Evolutionary conservation across 169 alveolate species (phyloP).

Genomic region (Plasmodium vivax): DNA sequence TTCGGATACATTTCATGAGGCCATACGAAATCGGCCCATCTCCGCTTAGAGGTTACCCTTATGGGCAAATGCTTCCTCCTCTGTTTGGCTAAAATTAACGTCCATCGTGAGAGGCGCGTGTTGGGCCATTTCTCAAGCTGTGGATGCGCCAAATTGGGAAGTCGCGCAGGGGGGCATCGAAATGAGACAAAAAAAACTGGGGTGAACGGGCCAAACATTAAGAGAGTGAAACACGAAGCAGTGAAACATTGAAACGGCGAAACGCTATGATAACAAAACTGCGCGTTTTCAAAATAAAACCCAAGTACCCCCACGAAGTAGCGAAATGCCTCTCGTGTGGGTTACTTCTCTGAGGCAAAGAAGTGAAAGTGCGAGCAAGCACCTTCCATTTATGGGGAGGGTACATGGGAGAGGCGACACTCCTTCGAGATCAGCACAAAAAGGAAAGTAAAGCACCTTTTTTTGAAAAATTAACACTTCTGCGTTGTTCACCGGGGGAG

Average conservation of each 20-base stretch:
- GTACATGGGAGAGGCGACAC: background rate
- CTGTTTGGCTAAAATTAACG: background rate
- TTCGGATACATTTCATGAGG: background rate
- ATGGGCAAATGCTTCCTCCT: background rate
- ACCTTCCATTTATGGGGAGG: background rate
- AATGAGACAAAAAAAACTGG: background rate
- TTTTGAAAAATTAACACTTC: background rate
- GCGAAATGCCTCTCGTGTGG: background rate
- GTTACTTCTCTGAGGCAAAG: background rate
- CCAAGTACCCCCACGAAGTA: background rate
- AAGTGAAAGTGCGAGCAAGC: background rate
- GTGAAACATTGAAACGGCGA: too few relatives aligned
- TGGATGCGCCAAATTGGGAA: background rate
- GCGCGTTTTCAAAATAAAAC: background rate
- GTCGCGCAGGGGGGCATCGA: background rate
- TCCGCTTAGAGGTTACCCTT: background rate
- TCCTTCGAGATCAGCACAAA: background rate
- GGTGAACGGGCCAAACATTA: background rate
- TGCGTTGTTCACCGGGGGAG: background rate
- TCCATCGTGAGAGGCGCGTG: background rate
- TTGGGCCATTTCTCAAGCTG: background rate
- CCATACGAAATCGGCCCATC: background rate
- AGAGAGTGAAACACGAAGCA: background rate
- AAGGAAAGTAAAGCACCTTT: background rate
- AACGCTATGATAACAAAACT: background rate